Percentiles rank a stretch among this genome's conserved stretches.
Evolutionary conservation across 306 rosid species (phyloP).

Genomic region (Dryas drummondii): DNA sequence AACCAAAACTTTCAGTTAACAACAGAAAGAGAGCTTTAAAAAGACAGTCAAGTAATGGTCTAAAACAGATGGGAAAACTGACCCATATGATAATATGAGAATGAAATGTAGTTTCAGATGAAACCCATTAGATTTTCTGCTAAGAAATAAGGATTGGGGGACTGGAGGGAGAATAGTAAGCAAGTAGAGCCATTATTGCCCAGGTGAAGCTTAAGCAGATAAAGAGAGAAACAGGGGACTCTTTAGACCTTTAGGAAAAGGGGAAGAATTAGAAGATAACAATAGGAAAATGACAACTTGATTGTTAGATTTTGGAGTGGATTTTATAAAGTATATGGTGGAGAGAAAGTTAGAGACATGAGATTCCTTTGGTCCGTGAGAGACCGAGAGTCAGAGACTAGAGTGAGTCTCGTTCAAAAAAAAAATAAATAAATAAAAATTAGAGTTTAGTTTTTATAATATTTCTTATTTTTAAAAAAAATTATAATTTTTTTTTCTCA

Average conservation of each 20-base stretch:
- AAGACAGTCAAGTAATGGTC: background rate
- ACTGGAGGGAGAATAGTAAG: constrained; percentile 15
- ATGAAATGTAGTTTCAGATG: background rate
- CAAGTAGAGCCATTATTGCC: constrained; percentile 18
- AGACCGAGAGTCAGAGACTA: no score
- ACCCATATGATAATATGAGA: background rate
- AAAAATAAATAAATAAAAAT: no score
- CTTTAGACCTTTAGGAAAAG: constrained; percentile 2
- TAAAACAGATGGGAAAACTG: constrained; percentile 2
- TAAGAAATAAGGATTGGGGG: background rate
- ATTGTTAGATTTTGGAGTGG: constrained; percentile 27
- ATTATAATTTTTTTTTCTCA: no score
- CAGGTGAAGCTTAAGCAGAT: constrained; percentile 13
- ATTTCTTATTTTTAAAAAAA: no score
- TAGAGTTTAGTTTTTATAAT: no score
- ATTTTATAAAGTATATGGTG: constrained; percentile 16
- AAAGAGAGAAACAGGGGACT: constrained; percentile 10
- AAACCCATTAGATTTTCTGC: background rate
- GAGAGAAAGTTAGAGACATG: constrained; percentile 30
- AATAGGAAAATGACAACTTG: constrained; percentile 34
- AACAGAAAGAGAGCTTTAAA: background rate
- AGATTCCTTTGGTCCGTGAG: constrained; percentile 55
- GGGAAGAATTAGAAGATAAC: constrained; percentile 26
- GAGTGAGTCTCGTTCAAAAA: no score
- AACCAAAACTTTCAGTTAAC: background rate